Evolutionary conservation across 768 basidiomycete genomes (phyloP), one percentile per base, ranked within the genome.

Genomic region (Sarcodon sp.): DNA sequence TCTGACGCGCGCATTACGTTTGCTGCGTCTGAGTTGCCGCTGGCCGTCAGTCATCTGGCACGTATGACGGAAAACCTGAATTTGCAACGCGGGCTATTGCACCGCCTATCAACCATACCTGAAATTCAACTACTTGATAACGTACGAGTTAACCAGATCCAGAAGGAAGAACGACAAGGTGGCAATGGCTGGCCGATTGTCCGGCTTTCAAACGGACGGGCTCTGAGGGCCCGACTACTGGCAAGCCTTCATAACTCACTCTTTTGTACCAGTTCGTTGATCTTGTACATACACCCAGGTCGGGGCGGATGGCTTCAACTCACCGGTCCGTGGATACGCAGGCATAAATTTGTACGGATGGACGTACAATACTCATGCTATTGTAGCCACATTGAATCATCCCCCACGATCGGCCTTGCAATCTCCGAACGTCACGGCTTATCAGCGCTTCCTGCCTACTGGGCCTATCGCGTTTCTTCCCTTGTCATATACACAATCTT

Each of bases 401-500:
- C 64, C 72, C 13, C 77, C 87, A 1, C 75, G 81, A 16, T 69
- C 73, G 10, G 65, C 74, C 32, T 79, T 78, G 55, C 73, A 81
- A 59, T 66, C 66, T 7, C 76, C 75, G 8, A 89, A 88, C 57
- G 79, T 76, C 6, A 87, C 81, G 0, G 93, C 90, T 0, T 98
- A 86, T 64, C 96, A 98, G 62, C 74, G 93, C 16, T 97, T 97
- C 69, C 75, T 98, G 15, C 86, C 92, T 2, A 91, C 91, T 4
- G 94, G 96, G 0, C 94, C 94, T 2, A 83, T 98, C 38, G 93
- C 93, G 0, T 98, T 96, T 69, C 74, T 98, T 16, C 96, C 94
- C 0, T 73, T 97, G 38, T 83, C 83, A 1, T 66, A 77, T 0
- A 83, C 80, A 0, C 68, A 70, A 2, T 88, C 91, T 8, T 92